Evolutionary conservation across 2,329 filamentous ascomycete species (phyloP).

Genomic region (Fusarium praegraminearum): DNA sequence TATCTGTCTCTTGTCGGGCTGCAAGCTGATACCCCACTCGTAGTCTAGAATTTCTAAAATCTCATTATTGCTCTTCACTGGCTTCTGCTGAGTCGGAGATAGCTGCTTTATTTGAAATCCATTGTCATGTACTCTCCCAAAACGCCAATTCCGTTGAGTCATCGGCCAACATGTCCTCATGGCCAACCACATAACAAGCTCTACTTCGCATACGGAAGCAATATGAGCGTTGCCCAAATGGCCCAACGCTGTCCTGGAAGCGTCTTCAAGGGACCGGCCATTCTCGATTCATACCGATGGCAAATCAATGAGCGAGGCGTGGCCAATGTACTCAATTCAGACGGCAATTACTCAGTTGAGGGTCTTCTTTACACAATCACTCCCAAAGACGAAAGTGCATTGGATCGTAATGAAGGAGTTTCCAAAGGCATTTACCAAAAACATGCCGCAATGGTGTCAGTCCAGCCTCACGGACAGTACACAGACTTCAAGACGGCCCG

Average conservation of each 20-base stretch:
- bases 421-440: conserved; percentile 10
- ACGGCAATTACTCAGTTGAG: neutral
- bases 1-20: neutral
- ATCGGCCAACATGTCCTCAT: neutral
- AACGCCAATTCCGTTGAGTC: neutral
- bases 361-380: conserved; percentile 8
- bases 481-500: neutral
- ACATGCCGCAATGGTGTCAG: neutral
- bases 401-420: conserved; percentile 13
- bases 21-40: neutral
- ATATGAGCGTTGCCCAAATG: conserved; percentile 14
- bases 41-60: neutral
- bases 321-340: conserved; percentile 1
- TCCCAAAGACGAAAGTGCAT: neutral
- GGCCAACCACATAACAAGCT: neutral
- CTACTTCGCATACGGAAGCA: conserved; percentile 18
- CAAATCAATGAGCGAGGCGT: conserved; percentile 15
- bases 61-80: neutral
- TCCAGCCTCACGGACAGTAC: conserved; percentile 1
- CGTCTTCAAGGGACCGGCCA: conserved; percentile 14
- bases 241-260: conserved; percentile 13
- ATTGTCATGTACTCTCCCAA: neutral
- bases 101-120: neutral
- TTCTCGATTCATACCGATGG: conserved; percentile 2
- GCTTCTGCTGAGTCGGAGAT: neutral